phyloP scores from a whole-genome alignment of 805 yeast species.

The Sungouiozyma ichnusensis region DNA sequence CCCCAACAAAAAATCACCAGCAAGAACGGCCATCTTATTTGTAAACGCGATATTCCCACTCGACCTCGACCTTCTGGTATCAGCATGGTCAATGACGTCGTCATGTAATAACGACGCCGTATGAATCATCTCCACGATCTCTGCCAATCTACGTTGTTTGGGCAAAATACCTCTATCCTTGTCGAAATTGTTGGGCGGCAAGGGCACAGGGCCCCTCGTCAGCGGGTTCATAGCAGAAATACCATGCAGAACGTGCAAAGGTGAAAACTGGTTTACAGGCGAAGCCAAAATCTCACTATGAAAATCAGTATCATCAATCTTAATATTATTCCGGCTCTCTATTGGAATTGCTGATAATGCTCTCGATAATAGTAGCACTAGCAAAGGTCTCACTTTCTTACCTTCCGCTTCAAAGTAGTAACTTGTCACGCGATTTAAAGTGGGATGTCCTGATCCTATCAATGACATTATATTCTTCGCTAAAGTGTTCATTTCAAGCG shows the following conservation, averaged over 20 bases:
- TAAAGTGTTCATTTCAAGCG: constrained; percentile 82
- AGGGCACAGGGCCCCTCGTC: constrained; percentile 63
- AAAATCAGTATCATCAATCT: constrained; percentile 54
- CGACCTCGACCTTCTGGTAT: constrained; percentile 80
- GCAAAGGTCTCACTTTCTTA: constrained; percentile 84
- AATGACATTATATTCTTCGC: constrained; percentile 79
- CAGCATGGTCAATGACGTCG: constrained; percentile 89
- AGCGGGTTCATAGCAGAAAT: constrained; percentile 89
- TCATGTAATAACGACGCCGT: constrained; percentile 93
- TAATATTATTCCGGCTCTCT: constrained; percentile 51
- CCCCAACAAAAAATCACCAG: constrained; percentile 92
- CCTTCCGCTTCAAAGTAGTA: constrained; percentile 96
- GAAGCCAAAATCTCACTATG: constrained; percentile 18
- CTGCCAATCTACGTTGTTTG: constrained; percentile 90
- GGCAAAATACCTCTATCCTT: constrained; percentile 73
- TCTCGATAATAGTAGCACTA: constrained; percentile 73
- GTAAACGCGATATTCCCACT: constrained; percentile 90
- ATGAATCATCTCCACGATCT: constrained; percentile 96
- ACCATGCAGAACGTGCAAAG: constrained; percentile 76
- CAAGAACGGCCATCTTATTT: constrained; percentile 94
- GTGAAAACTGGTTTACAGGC: constrained; percentile 46
- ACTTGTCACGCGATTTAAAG: constrained; percentile 81
- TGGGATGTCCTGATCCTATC: constrained; percentile 90
- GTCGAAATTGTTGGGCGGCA: constrained; percentile 41
- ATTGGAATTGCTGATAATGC: constrained; percentile 70